phyloP scores from a whole-genome alignment of 176 grass and related monocot genomes.

The Zea luxurians region DNA sequence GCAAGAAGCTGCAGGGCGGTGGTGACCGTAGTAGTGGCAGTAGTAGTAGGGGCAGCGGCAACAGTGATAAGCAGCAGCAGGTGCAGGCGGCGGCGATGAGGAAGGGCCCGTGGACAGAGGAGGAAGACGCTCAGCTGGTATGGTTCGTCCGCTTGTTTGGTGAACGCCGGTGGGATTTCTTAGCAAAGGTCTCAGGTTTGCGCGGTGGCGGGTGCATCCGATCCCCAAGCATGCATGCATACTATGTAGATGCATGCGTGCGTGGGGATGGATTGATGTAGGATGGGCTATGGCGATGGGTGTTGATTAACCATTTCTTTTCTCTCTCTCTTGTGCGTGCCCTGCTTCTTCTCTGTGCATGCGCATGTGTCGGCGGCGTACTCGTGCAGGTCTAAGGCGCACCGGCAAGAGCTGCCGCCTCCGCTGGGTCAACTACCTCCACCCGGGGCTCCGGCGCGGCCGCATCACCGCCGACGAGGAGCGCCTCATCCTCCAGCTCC shows the following conservation, averaged over 20 bases:
- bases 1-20: background rate
- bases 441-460: conserved; percentile 73
- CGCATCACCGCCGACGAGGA: conserved; percentile 92
- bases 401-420: conserved; percentile 91
- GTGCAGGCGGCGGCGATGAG: conserved; percentile 12
- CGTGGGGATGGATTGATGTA: background rate
- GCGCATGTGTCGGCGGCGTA: conserved; percentile 19
- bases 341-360: conserved; percentile 30
- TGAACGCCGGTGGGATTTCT: conserved; percentile 99
- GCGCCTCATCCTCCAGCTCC: conserved; percentile 69
- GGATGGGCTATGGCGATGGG: conserved; percentile 23
- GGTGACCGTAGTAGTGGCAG: background rate
- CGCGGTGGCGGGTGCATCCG: conserved; percentile 92
- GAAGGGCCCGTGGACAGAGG: conserved; percentile 93
- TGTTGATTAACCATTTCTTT: conserved; percentile 41
- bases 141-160: conserved; percentile 99
- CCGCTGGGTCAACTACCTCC: conserved; percentile 92
- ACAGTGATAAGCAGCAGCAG: background rate
- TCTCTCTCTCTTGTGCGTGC: background rate
- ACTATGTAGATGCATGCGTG: conserved; percentile 22
- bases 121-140: conserved; percentile 99
- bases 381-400: conserved; percentile 69
- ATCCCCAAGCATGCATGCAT: conserved; percentile 3
- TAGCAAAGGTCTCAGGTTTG: conserved; percentile 99
- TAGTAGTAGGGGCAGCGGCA: background rate